Base-by-base conservation (phyloP, 129 eudicot species). In the Solidago caesia region DNA sequence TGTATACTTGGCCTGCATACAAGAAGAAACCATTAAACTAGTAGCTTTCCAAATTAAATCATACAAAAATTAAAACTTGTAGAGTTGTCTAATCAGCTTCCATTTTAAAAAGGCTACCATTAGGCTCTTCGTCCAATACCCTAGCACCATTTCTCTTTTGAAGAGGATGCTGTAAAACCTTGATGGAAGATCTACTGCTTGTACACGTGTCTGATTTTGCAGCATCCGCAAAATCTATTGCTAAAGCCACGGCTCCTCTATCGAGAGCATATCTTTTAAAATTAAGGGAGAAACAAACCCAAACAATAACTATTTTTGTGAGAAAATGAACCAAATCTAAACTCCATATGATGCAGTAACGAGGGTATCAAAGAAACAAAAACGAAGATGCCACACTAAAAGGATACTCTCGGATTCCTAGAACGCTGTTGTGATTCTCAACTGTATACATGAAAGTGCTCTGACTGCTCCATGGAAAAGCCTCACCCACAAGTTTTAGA, bases 361-460 rank as follows among this genome's bases (percentile, higher is more conserved):
- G 29, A 64, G 44, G 59, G 25, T 53, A 53, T 11, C 5, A 29
- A 62, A 62, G 8, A 8, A n/a, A 25, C 16, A n/a, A 66, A 67
- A n/a, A 42, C 43, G 21, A 44, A 42, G 4, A 7, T 42, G 27
- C 10, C 52, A 42, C 25, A 5, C 44, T 67, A 26, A 45, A 77
- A 86, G 90, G 95, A 84, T 92, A 94, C 97, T 94, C 97, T 82
- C 98, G 78, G 64, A 94, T 88, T n/a, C 98, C 98, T 71, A 94
- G 88, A 26, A 90, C 97, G 65, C 98, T 94, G 80, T 94, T 94
- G 83, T 94, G 98, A 83, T 94, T 94, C 84, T 94, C 98, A 80
- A 87, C 79, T 49, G 97, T 88, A 60, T 90, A 94, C 91, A 87
- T 88, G 70, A 86, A 94, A 52, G 81, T 82, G 87, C 98, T 94